Conservation (phyloP, 1,284 basidiomycete species). For the Malassezia japonica region DNA sequence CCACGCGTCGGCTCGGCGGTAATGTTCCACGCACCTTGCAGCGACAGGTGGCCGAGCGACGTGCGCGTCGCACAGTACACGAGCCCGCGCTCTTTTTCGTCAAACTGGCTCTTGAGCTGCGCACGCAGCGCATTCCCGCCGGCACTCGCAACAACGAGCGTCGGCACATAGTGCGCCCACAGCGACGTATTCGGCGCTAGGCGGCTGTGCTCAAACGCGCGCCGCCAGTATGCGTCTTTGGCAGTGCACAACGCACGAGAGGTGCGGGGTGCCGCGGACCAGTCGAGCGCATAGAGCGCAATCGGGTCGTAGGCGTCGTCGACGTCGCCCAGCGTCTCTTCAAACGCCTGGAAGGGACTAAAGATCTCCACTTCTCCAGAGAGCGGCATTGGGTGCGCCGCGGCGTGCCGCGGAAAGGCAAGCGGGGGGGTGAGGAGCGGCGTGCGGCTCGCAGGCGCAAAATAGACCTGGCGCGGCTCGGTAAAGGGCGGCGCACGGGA, state of each 20-base stretch:
- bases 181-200: conserved; percentile 9
- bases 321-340: conserved; percentile 29
- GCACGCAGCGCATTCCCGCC: conserved; percentile 8
- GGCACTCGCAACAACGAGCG: conserved; percentile 24
- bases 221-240: conserved; percentile 7
- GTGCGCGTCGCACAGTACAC: conserved; percentile 27
- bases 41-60: conserved; percentile 22
- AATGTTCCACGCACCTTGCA: conserved; percentile 23
- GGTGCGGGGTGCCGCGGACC: conserved; percentile 13
- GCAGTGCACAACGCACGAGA: neutral
- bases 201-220: conserved; percentile 32
- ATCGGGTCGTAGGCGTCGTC: conserved; percentile 35
- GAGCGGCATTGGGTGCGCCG: conserved; percentile 6
- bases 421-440: neutral
- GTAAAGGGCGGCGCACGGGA: neutral
- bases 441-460: neutral
- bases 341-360: conserved; percentile 28
- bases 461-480: neutral
- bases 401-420: neutral
- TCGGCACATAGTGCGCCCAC: conserved; percentile 29
- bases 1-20: conserved; percentile 18
- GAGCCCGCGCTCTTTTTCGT: conserved; percentile 29
- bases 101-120: conserved; percentile 22
- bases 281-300: conserved; percentile 28
- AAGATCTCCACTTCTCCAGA: conserved; percentile 26